Percentiles rank a stretch among this genome's conserved stretches.
phyloP scores from a whole-genome alignment of 208 protist genomes.

The Trypanosoma rangeli region DNA sequence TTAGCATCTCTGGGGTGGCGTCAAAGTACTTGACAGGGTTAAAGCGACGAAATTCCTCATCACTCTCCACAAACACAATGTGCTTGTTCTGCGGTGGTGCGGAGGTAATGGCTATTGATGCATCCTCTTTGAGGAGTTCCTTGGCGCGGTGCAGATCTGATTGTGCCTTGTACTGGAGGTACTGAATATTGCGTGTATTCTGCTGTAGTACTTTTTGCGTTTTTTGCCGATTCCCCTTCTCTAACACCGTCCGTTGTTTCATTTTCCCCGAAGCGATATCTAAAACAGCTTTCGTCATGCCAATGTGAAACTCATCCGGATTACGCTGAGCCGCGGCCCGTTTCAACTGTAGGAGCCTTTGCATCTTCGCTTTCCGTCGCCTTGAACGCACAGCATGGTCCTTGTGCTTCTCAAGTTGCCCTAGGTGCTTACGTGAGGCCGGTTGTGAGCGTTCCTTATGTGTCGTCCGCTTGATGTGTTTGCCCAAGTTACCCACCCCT shows the following conservation, averaged over 20 bases:
- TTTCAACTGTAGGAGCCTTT: slow-evolving; percentile 75
- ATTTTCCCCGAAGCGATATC: slow-evolving; percentile 84
- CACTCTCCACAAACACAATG: slow-evolving; percentile 78
- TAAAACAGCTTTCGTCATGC: slow-evolving; percentile 91
- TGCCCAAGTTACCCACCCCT: slow-evolving; percentile 75
- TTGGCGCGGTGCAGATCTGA: slow-evolving; percentile 55
- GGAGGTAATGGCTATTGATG: slow-evolving; percentile 56
- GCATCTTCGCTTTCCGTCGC: slow-evolving; percentile 73
- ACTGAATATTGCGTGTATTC: slow-evolving; percentile 82
- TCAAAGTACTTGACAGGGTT: slow-evolving; percentile 79
- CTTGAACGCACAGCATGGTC: slow-evolving; percentile 89
- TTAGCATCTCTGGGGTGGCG: slow-evolving; percentile 82
- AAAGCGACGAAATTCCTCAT: slow-evolving; percentile 81
- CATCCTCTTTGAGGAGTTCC: slow-evolving; percentile 82
- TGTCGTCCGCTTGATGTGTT: slow-evolving; percentile 87
- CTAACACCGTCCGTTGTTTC: slow-evolving; percentile 44
- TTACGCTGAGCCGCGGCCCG: slow-evolving; percentile 88
- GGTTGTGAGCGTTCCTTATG: slow-evolving; percentile 92
- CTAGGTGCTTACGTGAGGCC: slow-evolving; percentile 73
- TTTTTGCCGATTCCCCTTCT: slow-evolving; percentile 55
- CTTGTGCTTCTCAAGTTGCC: slow-evolving; percentile 93
- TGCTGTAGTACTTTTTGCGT: slow-evolving; percentile 60
- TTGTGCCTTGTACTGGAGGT: slow-evolving; percentile 81
- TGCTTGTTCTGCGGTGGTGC: slow-evolving; percentile 77
- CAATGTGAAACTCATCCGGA: slow-evolving; percentile 94